Evolutionary conservation across 345 rosid species (phyloP), one percentile per base, ranked within the genome.

Genomic region (Garcia nutans): DNA sequence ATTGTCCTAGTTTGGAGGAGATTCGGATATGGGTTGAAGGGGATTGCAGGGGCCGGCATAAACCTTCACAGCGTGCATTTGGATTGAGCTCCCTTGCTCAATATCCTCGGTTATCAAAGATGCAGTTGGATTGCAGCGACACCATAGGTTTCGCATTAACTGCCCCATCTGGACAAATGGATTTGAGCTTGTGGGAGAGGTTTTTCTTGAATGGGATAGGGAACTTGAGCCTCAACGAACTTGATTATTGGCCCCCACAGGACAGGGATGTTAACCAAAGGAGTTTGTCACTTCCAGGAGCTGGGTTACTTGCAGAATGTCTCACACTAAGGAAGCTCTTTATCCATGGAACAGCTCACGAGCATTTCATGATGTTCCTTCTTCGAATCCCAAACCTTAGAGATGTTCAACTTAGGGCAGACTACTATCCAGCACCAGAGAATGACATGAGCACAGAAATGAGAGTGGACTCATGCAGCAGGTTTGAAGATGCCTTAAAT

Each of bases 371-470:
- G 93, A 89, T 65, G 81, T 92, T 93, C 83, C 83, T 93, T 62
- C 85, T 87, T 42, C 71, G 23, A 15, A 88, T 87, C 26, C 86
- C 85, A 0, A 87, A 84, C 71, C 88, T 92, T 54, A 91, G 97
- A 74, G 98, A 93, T 70, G 97, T 90, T 26, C 98, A 93, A 85
- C 87, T 96, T 60, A 85, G 97, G 79, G 98, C 85, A 70, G 97
- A 96, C 70, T 92, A 93, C 74, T 96, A 91, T 77, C 99, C 99
- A 0, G 99, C 98, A n/a, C 97, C 98, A 0, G 99, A 89, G 78
- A 86, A 89, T 0, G 98, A 92, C 59, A 89, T 87, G 91, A 90
- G 92, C 74, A 87, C 98, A 0, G 97, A 96, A 79, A 90, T 96
- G 97, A 88, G 99, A 76, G 91, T 74, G 15, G 97, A 81, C 54